These are phyloP conservation scores for Acorus calamus DNA, from an alignment of 106 monocot species.

Conservation along the genomic window DNA sequence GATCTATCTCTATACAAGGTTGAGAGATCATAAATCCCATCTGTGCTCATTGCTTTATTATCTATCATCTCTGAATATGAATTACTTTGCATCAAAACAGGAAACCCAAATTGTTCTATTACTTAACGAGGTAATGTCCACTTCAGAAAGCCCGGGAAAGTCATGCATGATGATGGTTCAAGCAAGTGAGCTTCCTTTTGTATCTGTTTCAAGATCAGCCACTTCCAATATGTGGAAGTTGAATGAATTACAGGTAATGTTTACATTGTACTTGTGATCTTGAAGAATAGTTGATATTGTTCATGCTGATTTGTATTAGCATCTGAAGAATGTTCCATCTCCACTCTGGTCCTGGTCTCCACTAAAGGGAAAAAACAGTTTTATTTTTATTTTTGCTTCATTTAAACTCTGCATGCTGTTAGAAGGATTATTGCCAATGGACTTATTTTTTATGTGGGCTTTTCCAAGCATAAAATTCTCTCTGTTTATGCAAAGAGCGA, in stretches of 20 bases:
- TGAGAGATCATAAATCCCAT: background rate
- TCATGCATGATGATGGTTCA: conserved; percentile 82
- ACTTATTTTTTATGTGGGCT: background rate
- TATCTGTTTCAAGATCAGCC: conserved; percentile 29
- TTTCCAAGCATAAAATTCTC: background rate
- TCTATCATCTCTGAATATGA: background rate
- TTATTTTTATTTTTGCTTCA: too few species aligned
- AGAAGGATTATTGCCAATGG: too few species aligned
- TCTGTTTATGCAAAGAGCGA: too few species aligned
- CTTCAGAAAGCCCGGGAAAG: conserved; percentile 37
- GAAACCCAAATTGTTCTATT: conserved; percentile 71
- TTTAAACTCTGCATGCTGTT: too few species aligned
- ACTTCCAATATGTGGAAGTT: conserved; percentile 37
- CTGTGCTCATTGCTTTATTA: background rate
- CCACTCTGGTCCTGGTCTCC: background rate
- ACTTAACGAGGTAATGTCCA: conserved; percentile 46
- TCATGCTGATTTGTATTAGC: background rate
- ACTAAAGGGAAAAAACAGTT: too few species aligned
- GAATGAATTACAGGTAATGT: conserved; percentile 47
- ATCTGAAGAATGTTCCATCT: background rate
- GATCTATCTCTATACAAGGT: conserved; percentile 92
- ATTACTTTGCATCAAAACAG: conserved; percentile 30
- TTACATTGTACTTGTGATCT: too few species aligned
- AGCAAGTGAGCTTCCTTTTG: conserved; percentile 41
- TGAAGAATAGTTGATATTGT: too few species aligned